These are phyloP conservation scores for Coffea eugenioides DNA, from an alignment of 257 asterid genomes.

Conservation along the genomic window DNA sequence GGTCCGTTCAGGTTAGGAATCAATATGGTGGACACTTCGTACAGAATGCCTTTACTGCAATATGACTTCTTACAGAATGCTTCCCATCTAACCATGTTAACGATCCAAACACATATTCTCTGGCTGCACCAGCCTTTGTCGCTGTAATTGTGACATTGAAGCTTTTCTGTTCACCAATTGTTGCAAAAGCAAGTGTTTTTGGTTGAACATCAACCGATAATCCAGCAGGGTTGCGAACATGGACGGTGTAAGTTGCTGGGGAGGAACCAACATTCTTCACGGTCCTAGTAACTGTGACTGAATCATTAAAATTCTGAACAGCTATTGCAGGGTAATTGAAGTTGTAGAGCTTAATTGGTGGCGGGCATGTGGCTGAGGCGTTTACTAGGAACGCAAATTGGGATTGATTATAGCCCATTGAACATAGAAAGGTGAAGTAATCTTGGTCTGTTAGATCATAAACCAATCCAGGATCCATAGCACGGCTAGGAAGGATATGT, in stretches of 20 bases:
- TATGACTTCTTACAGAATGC: neutral
- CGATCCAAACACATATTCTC: neutral
- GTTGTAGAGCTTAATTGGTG: slow-evolving; percentile 39
- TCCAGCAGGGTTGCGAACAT: slow-evolving; percentile 50
- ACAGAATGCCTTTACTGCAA: too few species aligned
- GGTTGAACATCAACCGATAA: slow-evolving; percentile 47
- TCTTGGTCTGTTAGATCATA: slow-evolving; percentile 52
- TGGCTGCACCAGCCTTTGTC: neutral
- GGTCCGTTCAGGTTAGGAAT: too few species aligned
- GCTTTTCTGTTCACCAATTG: slow-evolving; percentile 51
- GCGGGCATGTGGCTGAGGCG: slow-evolving; percentile 40
- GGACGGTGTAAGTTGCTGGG: slow-evolving; percentile 58
- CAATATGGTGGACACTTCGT: too few species aligned
- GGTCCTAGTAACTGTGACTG: slow-evolving; percentile 53
- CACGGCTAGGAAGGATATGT: slow-evolving; percentile 77
- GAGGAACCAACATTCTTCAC: slow-evolving; percentile 65
- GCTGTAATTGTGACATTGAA: slow-evolving; percentile 39
- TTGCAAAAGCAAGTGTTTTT: slow-evolving; percentile 32
- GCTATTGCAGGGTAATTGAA: slow-evolving; percentile 84
- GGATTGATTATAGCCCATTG: slow-evolving; percentile 47
- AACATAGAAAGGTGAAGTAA: slow-evolving; percentile 60
- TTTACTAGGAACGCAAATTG: slow-evolving; percentile 37
- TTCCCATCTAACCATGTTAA: neutral
- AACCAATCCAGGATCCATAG: slow-evolving; percentile 73
- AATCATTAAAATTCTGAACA: slow-evolving; percentile 45